phyloP scores from a whole-genome alignment of 768 basidiomycete species.

The Scleroderma citrinum region DNA sequence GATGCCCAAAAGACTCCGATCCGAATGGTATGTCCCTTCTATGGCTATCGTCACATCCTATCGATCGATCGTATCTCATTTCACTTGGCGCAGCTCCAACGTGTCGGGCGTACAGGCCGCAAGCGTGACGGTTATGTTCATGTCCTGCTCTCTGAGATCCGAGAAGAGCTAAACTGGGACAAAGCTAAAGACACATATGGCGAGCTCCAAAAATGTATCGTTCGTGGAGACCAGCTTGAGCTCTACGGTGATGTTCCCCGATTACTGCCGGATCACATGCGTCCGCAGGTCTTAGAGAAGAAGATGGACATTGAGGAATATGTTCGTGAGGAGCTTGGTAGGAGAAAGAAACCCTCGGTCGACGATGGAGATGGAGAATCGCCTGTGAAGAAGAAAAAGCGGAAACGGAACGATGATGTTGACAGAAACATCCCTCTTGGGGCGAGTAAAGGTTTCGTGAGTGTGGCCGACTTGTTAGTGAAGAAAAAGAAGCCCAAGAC shows the following conservation, averaged over 20 bases:
- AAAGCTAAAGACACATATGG: constrained; percentile 82
- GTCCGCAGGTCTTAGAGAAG: constrained; percentile 75
- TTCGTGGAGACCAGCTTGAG: constrained; percentile 80
- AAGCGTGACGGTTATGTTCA: constrained; percentile 88
- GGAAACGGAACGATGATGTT: constrained; percentile 65
- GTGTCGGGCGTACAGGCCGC: constrained; percentile 91
- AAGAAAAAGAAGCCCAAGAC: constrained; percentile 40
- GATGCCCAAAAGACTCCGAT: constrained; percentile 95
- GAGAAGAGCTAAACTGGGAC: constrained; percentile 88
- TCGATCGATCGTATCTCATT: constrained; percentile 4
- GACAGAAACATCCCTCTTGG: constrained; percentile 67
- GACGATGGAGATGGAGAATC: constrained; percentile 21
- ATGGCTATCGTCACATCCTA: background rate
- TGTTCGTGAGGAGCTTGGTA: constrained; percentile 44
- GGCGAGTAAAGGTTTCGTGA: constrained; percentile 69
- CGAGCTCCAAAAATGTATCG: constrained; percentile 84
- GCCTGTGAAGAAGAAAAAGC: constrained; percentile 42
- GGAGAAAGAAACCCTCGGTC: constrained; percentile 27
- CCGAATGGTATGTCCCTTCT: constrained; percentile 66
- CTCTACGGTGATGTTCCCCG: constrained; percentile 90
- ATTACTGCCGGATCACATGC: constrained; percentile 70
- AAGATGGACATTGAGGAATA: constrained; percentile 78
- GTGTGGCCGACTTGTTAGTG: constrained; percentile 54
- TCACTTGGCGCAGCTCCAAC: constrained; percentile 65
- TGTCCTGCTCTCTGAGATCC: constrained; percentile 82